A percentile compares a stretch with the other conserved stretches of the same genome.
Conservation (phyloP, 1,284 basidiomycete genomes). For the Mycosarcoma mackinlayi region DNA sequence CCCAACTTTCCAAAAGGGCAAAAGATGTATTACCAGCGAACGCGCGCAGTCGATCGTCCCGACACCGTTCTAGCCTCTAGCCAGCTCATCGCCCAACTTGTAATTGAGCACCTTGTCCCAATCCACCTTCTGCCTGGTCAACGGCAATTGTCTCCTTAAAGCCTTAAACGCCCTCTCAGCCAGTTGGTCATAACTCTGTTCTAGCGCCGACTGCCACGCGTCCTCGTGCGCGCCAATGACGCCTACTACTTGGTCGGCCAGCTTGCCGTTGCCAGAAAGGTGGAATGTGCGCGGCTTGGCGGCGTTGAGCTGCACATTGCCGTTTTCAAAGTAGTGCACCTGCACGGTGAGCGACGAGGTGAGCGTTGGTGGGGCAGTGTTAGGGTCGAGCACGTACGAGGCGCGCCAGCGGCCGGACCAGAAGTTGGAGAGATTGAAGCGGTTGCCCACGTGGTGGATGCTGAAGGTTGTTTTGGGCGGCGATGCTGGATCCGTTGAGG, state of each 20-base stretch:
- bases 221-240: conserved; percentile 57
- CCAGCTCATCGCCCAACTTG: conserved; percentile 54
- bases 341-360: conserved; percentile 42
- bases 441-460: conserved; percentile 63
- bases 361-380: conserved; percentile 7
- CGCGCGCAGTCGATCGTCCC: not conserved
- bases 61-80: conserved; percentile 17
- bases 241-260: conserved; percentile 38
- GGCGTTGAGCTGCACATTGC: conserved; percentile 65
- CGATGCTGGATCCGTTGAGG: not conserved
- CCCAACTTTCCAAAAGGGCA: no score
- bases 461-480: conserved; percentile 39
- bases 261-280: conserved; percentile 17
- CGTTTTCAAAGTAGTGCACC: conserved; percentile 68
- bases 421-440: conserved; percentile 66
- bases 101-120: conserved; percentile 67
- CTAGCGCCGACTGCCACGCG: conserved; percentile 53
- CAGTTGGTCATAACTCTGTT: conserved; percentile 47
- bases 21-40: no score
- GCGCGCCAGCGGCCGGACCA: conserved; percentile 65
- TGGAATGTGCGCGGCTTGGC: conserved; percentile 26
- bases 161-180: conserved; percentile 63
- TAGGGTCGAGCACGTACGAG: conserved; percentile 49
- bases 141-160: conserved; percentile 60
- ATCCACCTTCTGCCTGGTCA: conserved; percentile 66